These are phyloP conservation scores for Vigna angularis DNA, from an alignment of 306 rosid species.

Conservation along the genomic window DNA sequence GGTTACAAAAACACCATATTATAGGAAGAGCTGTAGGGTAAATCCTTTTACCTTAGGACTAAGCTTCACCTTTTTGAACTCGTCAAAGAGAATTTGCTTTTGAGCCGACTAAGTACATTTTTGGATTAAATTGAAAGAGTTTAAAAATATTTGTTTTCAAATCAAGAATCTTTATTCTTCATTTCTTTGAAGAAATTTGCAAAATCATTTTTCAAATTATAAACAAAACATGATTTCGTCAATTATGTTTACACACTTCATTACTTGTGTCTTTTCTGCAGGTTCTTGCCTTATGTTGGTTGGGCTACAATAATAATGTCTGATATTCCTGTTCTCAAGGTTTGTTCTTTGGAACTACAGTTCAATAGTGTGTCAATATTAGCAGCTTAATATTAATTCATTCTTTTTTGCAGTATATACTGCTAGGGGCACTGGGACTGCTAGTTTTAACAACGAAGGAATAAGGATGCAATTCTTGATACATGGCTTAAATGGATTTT, in stretches of 20 bases:
- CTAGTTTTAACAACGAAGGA: slow-evolving; percentile 84
- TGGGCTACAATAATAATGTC: slow-evolving; percentile 75
- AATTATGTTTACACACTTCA: no score
- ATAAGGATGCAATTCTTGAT: slow-evolving; percentile 38
- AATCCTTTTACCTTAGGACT: not conserved
- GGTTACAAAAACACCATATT: slow-evolving; percentile 73
- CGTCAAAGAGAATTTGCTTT: no score
- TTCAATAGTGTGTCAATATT: not conserved
- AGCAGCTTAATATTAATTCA: slow-evolving; percentile 19
- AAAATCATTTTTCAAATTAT: no score
- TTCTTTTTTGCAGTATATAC: slow-evolving; percentile 66
- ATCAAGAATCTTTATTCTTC: no score
- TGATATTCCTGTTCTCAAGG: slow-evolving; percentile 78
- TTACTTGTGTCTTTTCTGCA: slow-evolving; percentile 39
- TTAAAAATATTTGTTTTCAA: no score
- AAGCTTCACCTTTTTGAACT: no score
- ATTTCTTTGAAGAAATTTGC: no score
- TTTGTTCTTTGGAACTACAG: slow-evolving; percentile 39
- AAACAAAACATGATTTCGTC: not conserved
- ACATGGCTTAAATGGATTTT: not conserved
- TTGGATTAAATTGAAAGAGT: no score
- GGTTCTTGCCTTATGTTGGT: slow-evolving; percentile 80
- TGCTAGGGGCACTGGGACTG: slow-evolving; percentile 81
- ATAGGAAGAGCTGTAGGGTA: slow-evolving; percentile 86
- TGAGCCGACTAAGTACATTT: no score